Conservation (phyloP, 2,329 filamentous ascomycete species). For the Cercospora zeae-maydis region DNA sequence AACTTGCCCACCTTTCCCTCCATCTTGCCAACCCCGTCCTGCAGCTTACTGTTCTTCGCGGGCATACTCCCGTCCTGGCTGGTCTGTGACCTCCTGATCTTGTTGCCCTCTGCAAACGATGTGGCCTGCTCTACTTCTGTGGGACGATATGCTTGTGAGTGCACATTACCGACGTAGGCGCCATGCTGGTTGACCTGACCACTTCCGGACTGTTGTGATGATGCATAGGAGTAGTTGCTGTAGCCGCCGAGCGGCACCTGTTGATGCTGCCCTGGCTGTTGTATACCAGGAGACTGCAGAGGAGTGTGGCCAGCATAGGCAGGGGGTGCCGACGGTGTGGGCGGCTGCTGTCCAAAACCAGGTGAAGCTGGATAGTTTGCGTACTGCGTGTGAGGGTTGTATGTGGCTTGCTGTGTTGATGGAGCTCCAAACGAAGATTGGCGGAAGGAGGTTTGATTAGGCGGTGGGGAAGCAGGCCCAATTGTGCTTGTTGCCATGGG, state of each 20-base stretch:
- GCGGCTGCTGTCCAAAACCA: constrained; percentile 27
- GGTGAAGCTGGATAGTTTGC: constrained; percentile 29
- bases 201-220: constrained; percentile 30
- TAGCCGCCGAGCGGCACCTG: constrained; percentile 45
- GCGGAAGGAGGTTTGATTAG: constrained; percentile 36
- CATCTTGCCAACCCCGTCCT: constrained; percentile 14
- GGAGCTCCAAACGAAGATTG: constrained; percentile 26
- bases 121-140: constrained; percentile 60
- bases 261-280: constrained; percentile 30
- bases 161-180: constrained; percentile 52
- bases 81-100: constrained; percentile 9
- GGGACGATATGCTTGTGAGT: constrained; percentile 67
- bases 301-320: constrained; percentile 37
- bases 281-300: constrained; percentile 40
- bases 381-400: constrained; percentile 27
- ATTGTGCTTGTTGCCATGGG: constrained; percentile 26
- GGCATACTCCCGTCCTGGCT: constrained; percentile 12
- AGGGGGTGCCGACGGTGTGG: constrained; percentile 35
- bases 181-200: constrained; percentile 29
- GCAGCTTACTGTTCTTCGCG: constrained; percentile 10
- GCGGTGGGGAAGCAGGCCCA: constrained; percentile 26
- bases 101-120: background rate
- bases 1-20: constrained; percentile 20
- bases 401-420: constrained; percentile 39
- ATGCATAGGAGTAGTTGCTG: constrained; percentile 51